Percentiles rank a stretch among this genome's conserved stretches.
Evolutionary conservation across 176 grass and related monocot species (phyloP).

Genomic region (Luzula sylvatica): DNA sequence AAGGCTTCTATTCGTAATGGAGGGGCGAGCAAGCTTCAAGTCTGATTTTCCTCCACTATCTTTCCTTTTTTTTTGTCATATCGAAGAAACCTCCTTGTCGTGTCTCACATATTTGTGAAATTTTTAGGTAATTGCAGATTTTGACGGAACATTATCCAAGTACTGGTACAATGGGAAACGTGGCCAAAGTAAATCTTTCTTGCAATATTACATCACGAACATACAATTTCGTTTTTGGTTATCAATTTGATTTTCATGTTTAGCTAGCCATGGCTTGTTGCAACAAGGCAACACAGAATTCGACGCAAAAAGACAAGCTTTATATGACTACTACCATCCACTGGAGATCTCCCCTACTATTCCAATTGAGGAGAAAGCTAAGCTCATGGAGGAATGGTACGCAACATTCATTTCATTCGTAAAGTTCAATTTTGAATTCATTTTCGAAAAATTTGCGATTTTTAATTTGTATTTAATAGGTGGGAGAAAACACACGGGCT

Average conservation of each 20-base stretch:
- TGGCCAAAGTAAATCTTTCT: constrained; percentile 59
- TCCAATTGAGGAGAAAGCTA: constrained; percentile 69
- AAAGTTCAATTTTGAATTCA: background rate
- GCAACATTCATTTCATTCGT: background rate
- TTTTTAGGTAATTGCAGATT: constrained; percentile 90
- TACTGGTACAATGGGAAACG: constrained; percentile 78
- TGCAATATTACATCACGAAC: background rate
- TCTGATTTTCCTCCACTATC: background rate
- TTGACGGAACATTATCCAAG: constrained; percentile 81
- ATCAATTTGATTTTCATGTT: constrained; percentile 1
- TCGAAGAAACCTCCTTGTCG: background rate
- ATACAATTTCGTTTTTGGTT: background rate
- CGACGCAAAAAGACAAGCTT: constrained; percentile 63
- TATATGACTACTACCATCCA: constrained; percentile 87
- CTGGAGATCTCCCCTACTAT: constrained; percentile 78
- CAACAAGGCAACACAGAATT: constrained; percentile 68
- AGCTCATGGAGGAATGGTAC: constrained; percentile 92
- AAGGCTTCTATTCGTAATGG: constrained; percentile 22
- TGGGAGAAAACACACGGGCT: constrained; percentile 82
- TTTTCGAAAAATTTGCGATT: background rate
- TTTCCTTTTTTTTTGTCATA: background rate
- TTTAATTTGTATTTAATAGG: constrained; percentile 22
- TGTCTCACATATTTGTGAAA: background rate
- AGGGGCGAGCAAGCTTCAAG: constrained; percentile 16
- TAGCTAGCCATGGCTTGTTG: constrained; percentile 79